Conservation (phyloP, 495 filamentous ascomycete species). For the Penicillium herquei region DNA sequence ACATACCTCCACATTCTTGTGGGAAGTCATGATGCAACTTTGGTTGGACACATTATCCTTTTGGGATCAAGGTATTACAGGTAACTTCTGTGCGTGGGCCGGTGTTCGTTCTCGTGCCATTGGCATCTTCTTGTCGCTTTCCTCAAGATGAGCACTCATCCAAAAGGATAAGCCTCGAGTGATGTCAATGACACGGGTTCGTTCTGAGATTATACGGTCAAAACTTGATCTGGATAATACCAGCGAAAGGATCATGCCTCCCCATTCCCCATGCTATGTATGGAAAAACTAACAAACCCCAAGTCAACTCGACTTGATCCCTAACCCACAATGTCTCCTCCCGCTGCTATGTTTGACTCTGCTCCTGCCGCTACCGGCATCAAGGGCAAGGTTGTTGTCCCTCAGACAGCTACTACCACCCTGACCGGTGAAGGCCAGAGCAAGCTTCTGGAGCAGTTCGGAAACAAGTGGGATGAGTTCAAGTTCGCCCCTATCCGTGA, state of each 20-base stretch:
- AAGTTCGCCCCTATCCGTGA: constrained; percentile 83
- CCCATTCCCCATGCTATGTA: constrained; percentile 35
- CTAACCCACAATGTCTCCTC: constrained; percentile 68
- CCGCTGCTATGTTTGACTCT: constrained; percentile 55
- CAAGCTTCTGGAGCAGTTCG: constrained; percentile 59
- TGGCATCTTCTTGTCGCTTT: constrained; percentile 5
- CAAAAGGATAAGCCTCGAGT: not conserved
- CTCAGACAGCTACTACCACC: constrained; percentile 37
- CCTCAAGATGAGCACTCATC: not conserved
- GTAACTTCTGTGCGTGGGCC: constrained; percentile 62
- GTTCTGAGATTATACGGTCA: constrained; percentile 94
- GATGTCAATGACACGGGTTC: constrained; percentile 39
- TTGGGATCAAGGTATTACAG: constrained; percentile 63
- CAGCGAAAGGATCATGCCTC: constrained; percentile 96
- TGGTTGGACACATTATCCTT: constrained; percentile 37
- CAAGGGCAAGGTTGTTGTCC: constrained; percentile 46
- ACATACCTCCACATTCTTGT: constrained; percentile 21
- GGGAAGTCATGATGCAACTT: constrained; percentile 45
- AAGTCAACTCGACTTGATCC: constrained; percentile 40
- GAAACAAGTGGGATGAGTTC: constrained; percentile 73
- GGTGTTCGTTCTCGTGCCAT: constrained; percentile 57
- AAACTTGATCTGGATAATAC: constrained; percentile 99
- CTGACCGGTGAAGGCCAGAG: constrained; percentile 38
- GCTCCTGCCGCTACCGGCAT: constrained; percentile 40
- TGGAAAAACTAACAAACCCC: constrained; percentile 32